Base-by-base conservation (phyloP, 495 filamentous ascomycete species). In the Elaphomyces granulatus region DNA sequence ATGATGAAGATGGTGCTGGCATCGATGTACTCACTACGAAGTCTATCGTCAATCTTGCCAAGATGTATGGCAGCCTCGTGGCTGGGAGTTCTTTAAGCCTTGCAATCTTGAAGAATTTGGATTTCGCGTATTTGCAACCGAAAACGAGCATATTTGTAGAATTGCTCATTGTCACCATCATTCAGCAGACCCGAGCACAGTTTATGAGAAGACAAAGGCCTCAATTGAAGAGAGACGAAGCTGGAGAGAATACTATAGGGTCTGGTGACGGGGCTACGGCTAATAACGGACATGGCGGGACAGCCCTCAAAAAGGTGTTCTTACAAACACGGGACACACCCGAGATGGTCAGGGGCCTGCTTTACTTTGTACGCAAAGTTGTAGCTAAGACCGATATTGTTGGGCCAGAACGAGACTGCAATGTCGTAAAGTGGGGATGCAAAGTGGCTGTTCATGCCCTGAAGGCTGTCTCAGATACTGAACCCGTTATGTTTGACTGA, bases 41-140 rank as follows among this genome's bases (percentile, higher is more conserved):
- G 47, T 67, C 72, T 20, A 63, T 93, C n/a, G 82, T 90, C 43
- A 94, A 94, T 50, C 63, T 87, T n/a, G 86, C 83, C 14, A 85
- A 81, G 59, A 68, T 94, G 69, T 94, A 76, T 54, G 87, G 80
- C 6, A 65, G 63, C 15, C 62, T 98, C 3, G 71, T 95, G 36
- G 73, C 72, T 0, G 77, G 77, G 26, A 74, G 74, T 2, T 68
- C 60, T 1, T 55, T 95, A 15, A 64, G 64, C 3, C 54, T 98
- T 10, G 60, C 64, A 0, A 64, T 81, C 20, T 55, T 95, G 32
- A 94, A 80, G 58, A 77, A 71, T 23, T 75, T 94, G 32, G 86
- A 88, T 45, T 72, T 88, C 32, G 64, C 77, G 9, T 83, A 81
- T 49, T 63, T 94, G 15, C 82, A 87, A 47, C 58, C 68, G 3